Evolutionary conservation across 306 rosid species (phyloP).

Genomic region (Cucumis sativus): Cucumber_9930_V3 NC_026657.2:11346501-11347000

Average conservation of each 20-base stretch:
- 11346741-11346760: background rate
- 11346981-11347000: background rate
- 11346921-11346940: background rate
- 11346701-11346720: background rate
- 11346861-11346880: background rate
- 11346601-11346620: constrained; percentile 58
- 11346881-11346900: background rate
- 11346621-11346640: constrained; percentile 54
- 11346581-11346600: constrained; percentile 92
- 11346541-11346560: constrained; percentile 27
- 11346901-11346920: background rate
- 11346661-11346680: constrained; percentile 26
- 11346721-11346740: background rate
- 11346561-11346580: constrained; percentile 91
- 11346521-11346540: constrained; percentile 37
- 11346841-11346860: background rate
- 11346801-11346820: background rate
- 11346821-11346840: background rate
- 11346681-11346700: background rate
- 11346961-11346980: background rate
- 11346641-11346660: constrained; percentile 61
- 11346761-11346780: background rate
- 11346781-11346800: background rate
- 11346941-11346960: background rate
- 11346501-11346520: constrained; percentile 20